These are phyloP conservation scores for Leccinum imitatum DNA, from an alignment of 768 basidiomycete species.

Conservation along the genomic window DNA sequence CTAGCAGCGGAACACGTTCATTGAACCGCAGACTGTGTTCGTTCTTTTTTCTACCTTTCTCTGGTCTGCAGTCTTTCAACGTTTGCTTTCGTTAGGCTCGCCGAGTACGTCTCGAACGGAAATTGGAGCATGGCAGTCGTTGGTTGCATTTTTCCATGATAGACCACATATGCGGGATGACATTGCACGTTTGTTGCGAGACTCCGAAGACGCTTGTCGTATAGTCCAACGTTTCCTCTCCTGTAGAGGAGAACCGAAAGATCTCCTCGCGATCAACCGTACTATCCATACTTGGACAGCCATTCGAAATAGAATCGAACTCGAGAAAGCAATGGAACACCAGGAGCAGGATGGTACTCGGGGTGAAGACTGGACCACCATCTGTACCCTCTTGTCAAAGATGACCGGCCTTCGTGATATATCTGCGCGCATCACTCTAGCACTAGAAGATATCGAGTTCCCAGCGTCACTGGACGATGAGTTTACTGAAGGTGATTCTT, in stretches of 20 bases:
- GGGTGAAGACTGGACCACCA: slow-evolving; percentile 51
- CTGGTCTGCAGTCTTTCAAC: slow-evolving; percentile 13
- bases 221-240: slow-evolving; percentile 76
- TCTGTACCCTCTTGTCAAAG: slow-evolving; percentile 53
- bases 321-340: slow-evolving; percentile 57
- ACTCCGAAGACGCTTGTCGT: slow-evolving; percentile 69
- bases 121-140: slow-evolving; percentile 71
- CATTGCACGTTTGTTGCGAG: slow-evolving; percentile 51
- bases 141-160: slow-evolving; percentile 68
- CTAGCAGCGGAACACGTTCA: slow-evolving; percentile 73
- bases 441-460: slow-evolving; percentile 38
- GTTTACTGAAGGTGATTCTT: slow-evolving; percentile 23
- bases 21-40: slow-evolving; percentile 77
- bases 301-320: slow-evolving; percentile 49
- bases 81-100: slow-evolving; percentile 53
- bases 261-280: slow-evolving; percentile 61
- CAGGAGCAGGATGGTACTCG: slow-evolving; percentile 23
- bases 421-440: slow-evolving; percentile 53
- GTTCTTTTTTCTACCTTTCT: slow-evolving; percentile 21
- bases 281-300: slow-evolving; percentile 61
- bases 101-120: slow-evolving; percentile 76
- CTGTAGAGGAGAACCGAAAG: slow-evolving; percentile 62
- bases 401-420: slow-evolving; percentile 53
- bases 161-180: slow-evolving; percentile 66
- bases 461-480: slow-evolving; percentile 19